Evolutionary conservation across 2,329 filamentous ascomycete genomes (phyloP).

Genomic region (Aspergillus texensis): DNA sequence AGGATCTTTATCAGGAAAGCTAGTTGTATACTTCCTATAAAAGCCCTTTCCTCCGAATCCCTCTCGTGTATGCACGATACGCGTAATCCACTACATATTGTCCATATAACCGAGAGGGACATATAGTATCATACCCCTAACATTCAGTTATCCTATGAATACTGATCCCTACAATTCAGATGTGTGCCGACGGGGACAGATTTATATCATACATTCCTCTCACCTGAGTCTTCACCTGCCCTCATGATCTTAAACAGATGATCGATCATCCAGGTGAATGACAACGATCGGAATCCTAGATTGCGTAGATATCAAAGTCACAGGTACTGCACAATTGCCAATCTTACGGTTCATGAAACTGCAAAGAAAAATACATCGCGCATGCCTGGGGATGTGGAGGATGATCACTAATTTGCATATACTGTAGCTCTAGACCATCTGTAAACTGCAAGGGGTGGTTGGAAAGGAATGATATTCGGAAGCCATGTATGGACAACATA

Average conservation of each 20-base stretch:
- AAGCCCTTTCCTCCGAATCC: not conserved
- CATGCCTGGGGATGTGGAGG: not conserved
- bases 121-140: not conserved
- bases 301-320: not conserved
- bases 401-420: not conserved
- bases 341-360: not conserved
- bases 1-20: not conserved
- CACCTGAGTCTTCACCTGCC: not conserved
- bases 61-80: not conserved
- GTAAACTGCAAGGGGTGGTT: not conserved
- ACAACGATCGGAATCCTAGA: not conserved
- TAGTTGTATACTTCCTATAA: not conserved
- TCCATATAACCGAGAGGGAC: not conserved
- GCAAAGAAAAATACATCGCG: not conserved
- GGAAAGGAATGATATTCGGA: not conserved
- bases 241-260: slow-evolving; percentile 1
- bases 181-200: not conserved
- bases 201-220: not conserved
- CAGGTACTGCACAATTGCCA: not conserved
- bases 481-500: not conserved
- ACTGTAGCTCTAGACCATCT: not conserved
- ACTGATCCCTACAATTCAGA: not conserved
- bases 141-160: not conserved
- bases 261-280: not conserved
- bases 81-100: not conserved